Base-by-base conservation (phyloP, 1,284 basidiomycete genomes). In the Ganoderma resinaceum region DNA sequence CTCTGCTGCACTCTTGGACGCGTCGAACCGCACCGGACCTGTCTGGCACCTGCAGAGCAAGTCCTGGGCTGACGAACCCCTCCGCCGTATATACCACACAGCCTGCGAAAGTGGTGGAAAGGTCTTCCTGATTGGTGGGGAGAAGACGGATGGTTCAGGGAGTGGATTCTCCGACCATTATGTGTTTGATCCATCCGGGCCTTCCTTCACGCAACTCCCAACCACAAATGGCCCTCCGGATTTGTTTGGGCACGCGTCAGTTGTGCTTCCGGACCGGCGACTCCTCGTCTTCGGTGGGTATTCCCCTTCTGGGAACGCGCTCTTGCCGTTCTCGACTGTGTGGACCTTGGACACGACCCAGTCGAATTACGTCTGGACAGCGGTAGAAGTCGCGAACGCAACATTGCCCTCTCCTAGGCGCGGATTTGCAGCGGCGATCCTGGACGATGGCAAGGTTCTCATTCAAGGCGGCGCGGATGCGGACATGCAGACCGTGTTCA, bases 231-330 rank as follows among this genome's bases (percentile, higher is more conserved):
- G 86, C 0, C 94, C 94, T 0, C 85, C 87, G 0, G 89, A 86
- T 66, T 79, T 95, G 6, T 90, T 86, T 72, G 93, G 93, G 1
- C 95, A 96, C 75, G 80, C 83, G 6, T 89, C 91, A 2, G 79
- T 93, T 61, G 83, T 92, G 3, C 83, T 95, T 2, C 76, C 85
- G 0, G 89, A 93, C 73, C 92, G 91, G 6, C 84, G 85, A 9
- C 78, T 96, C 31, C 75, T 95, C n/a, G 86, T 94, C 2, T 84
- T 96, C 65, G 95, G 94, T 20, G 95, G 95, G 2, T 90, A 87
- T 71, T 85, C 83, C 26, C 85, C 82, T 6, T 86, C 87, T 1
- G 78, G 80, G 62, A 81, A 80, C 2, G 69, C 80, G 7, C 81
- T 94, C 16, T 70, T 90, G 0, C 82, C 90, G 0, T 84, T 95